Evolutionary conservation across 2,329 filamentous ascomycete species (phyloP).

Genomic region (Arachnomyces sp.): DNA sequence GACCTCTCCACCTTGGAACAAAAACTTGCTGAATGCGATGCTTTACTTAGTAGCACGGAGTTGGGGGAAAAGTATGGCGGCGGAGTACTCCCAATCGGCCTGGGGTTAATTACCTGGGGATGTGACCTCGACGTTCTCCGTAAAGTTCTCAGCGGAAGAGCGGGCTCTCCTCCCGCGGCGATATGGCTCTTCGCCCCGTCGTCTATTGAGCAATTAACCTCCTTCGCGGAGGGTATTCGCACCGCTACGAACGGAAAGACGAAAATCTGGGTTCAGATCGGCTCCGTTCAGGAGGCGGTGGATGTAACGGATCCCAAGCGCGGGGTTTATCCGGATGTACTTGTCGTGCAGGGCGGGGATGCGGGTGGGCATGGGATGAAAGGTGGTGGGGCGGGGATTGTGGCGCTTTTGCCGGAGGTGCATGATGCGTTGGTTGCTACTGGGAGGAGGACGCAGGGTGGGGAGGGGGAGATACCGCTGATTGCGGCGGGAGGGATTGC

Average conservation of each 20-base stretch:
- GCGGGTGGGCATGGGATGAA: slow-evolving; percentile 47
- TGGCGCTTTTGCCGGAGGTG: slow-evolving; percentile 46
- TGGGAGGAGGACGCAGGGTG: too few species aligned
- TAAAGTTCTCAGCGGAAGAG: slow-evolving; percentile 23
- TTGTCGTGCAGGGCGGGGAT: slow-evolving; percentile 49
- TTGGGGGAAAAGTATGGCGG: too few species aligned
- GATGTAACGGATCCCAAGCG: slow-evolving; percentile 23
- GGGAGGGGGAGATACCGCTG: slow-evolving; percentile 36
- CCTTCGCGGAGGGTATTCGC: slow-evolving; percentile 34
- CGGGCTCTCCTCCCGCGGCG: slow-evolving; percentile 21
- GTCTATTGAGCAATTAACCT: slow-evolving; percentile 19
- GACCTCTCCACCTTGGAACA: slow-evolving; percentile 21
- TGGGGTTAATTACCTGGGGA: slow-evolving; percentile 35
- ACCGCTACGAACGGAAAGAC: slow-evolving; percentile 29
- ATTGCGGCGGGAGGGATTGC: slow-evolving; percentile 49
- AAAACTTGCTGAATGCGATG: slow-evolving; percentile 22
- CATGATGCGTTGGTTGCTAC: slow-evolving; percentile 30
- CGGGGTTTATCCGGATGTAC: slow-evolving; percentile 37
- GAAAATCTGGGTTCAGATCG: slow-evolving; percentile 49
- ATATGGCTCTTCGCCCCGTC: slow-evolving; percentile 36
- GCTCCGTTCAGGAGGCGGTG: slow-evolving; percentile 42
- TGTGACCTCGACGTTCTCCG: slow-evolving; percentile 23
- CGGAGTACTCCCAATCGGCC: slow-evolving; percentile 31
- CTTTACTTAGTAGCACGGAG: slow-evolving; percentile 12
- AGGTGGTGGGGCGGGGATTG: slow-evolving; percentile 37